Conservation (phyloP, 495 filamentous ascomycete species). For the Xylaria cubensis region DNA sequence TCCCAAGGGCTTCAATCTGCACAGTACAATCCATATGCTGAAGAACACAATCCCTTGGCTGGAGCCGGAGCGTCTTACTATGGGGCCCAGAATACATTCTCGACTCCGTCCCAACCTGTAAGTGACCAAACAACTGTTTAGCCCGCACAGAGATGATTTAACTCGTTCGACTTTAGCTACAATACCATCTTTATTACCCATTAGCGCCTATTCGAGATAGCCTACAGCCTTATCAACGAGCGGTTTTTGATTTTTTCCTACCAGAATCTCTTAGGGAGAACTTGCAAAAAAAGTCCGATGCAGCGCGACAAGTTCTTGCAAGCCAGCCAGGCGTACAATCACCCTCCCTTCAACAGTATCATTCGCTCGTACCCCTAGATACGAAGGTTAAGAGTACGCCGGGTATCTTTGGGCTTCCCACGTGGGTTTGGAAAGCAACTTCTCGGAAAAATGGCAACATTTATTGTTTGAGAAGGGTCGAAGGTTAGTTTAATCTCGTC, state of each 20-base stretch:
- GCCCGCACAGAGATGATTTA: not conserved
- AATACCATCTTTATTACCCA: constrained; percentile 94
- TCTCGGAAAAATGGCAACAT: constrained; percentile 83
- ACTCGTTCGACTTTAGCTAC: constrained; percentile 54
- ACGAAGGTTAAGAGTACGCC: constrained; percentile 73
- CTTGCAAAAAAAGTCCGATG: constrained; percentile 85
- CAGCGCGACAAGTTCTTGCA: constrained; percentile 81
- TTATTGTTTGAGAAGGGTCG: constrained; percentile 84
- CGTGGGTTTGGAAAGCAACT: constrained; percentile 95
- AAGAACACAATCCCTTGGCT: constrained; percentile 57
- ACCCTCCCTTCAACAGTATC: constrained; percentile 82
- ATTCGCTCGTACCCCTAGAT: constrained; percentile 91
- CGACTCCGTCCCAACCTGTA: constrained; percentile 70
- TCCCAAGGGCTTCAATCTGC: constrained; percentile 58
- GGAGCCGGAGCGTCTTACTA: constrained; percentile 61
- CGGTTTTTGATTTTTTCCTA: constrained; percentile 88
- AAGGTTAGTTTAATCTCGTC: constrained; percentile 58
- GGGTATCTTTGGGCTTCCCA: constrained; percentile 79
- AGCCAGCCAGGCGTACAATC: constrained; percentile 63
- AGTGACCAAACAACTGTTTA: constrained; percentile 35
- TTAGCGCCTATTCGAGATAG: constrained; percentile 81
- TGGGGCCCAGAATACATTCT: constrained; percentile 47
- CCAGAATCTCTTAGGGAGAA: constrained; percentile 84
- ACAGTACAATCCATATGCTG: constrained; percentile 71
- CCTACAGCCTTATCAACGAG: constrained; percentile 79